phyloP scores from a whole-genome alignment of 2,329 filamentous ascomycete species.

The Hypoxylon sp. region DNA sequence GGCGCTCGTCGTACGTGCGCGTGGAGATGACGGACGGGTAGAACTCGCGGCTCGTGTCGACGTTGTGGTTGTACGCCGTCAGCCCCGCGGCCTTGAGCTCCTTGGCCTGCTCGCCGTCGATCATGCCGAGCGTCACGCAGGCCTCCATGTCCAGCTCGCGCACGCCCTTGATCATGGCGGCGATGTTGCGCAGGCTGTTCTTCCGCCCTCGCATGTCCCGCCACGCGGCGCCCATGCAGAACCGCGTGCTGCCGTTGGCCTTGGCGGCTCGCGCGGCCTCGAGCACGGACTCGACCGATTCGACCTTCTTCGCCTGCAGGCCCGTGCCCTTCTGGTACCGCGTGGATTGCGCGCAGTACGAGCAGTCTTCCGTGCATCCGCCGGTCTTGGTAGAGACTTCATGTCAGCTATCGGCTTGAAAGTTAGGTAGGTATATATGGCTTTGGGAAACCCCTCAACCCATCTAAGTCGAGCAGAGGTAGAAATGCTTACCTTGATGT shows the following conservation, averaged over 20 bases:
- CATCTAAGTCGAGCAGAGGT: background rate
- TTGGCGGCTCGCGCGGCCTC: constrained; percentile 79
- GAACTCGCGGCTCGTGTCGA: constrained; percentile 89
- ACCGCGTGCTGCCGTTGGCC: constrained; percentile 85
- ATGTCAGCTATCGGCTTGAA: no score
- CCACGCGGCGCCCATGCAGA: constrained; percentile 97
- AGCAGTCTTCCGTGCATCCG: constrained; percentile 91
- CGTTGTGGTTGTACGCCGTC: constrained; percentile 94
- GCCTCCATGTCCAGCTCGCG: constrained; percentile 85
- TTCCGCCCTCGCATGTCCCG: constrained; percentile 92
- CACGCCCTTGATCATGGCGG: constrained; percentile 85
- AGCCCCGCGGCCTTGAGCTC: constrained; percentile 85
- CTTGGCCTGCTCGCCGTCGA: constrained; percentile 79
- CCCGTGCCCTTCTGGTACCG: constrained; percentile 80
- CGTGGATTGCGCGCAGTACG: constrained; percentile 90
- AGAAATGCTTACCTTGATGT: constrained; percentile 67
- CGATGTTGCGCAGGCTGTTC: constrained; percentile 82
- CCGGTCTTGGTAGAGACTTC: constrained; percentile 67
- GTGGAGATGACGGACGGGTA: constrained; percentile 89
- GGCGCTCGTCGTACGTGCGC: constrained; percentile 84
- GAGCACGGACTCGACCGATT: constrained; percentile 81
- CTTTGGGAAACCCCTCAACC: no score
- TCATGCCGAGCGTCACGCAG: constrained; percentile 95
- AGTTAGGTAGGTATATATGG: no score
- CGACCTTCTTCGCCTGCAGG: constrained; percentile 80